These are phyloP conservation scores for Mariannaea elegans DNA, from an alignment of 2,329 filamentous ascomycete genomes.

Conservation along the genomic window DNA sequence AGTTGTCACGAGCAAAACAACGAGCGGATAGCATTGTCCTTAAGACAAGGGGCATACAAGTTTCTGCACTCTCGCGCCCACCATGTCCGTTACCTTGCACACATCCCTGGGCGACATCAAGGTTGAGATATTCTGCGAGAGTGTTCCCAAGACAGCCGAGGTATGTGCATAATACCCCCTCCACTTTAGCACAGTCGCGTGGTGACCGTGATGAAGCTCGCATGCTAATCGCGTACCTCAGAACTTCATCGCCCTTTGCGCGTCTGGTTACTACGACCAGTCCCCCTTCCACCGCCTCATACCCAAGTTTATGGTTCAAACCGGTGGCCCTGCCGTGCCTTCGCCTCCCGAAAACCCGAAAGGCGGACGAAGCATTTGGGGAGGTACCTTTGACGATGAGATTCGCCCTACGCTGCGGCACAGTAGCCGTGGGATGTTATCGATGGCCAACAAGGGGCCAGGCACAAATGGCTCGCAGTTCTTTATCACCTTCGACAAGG, in stretches of 20 bases:
- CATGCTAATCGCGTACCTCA: constrained; percentile 45
- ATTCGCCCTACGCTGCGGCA: constrained; percentile 76
- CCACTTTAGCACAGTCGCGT: no score
- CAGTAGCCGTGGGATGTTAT: constrained; percentile 73
- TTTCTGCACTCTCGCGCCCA: neutral
- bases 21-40: no score
- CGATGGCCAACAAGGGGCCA: constrained; percentile 82
- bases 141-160: constrained; percentile 91
- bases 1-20: no score
- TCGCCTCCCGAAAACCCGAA: constrained; percentile 68
- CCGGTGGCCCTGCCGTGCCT: constrained; percentile 69
- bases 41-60: no score
- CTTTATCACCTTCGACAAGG: constrained; percentile 80
- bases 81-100: constrained; percentile 79
- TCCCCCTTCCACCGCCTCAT: constrained; percentile 85
- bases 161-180: constrained; percentile 54
- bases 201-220: neutral
- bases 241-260: constrained; percentile 90
- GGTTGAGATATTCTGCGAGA: constrained; percentile 95
- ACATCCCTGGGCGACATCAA: constrained; percentile 92
- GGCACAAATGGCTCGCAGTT: constrained; percentile 82
- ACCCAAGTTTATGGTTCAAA: constrained; percentile 82
- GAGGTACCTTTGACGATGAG: constrained; percentile 80
- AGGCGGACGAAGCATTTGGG: constrained; percentile 77
- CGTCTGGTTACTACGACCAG: constrained; percentile 77